Evolutionary conservation across 2,329 filamentous ascomycete species (phyloP).

Genomic region (Berkeleyomyces rouxiae): DNA sequence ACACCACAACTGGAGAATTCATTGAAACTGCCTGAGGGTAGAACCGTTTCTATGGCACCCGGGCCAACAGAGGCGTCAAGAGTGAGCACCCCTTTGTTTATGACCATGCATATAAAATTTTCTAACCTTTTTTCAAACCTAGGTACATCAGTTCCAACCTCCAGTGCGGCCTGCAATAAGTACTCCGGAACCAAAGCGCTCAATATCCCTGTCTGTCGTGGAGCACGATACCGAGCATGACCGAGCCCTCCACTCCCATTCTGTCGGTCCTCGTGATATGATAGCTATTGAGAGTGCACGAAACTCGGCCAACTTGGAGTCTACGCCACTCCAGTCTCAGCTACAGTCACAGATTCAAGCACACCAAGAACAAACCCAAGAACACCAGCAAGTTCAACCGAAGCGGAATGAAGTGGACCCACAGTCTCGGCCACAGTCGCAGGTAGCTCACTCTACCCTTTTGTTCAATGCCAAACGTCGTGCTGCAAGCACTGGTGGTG

Average conservation of each 20-base stretch:
- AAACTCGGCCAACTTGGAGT: conserved; percentile 34
- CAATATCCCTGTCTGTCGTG: conserved; percentile 41
- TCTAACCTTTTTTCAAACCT: not conserved
- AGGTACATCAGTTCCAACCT: not conserved
- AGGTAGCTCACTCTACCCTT: not conserved
- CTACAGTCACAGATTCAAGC: not conserved
- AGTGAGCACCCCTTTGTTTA: not conserved
- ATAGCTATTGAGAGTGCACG: conserved; percentile 36
- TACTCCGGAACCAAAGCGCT: conserved; percentile 31
- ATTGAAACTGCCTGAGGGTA: conserved; percentile 12
- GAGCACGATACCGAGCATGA: conserved; percentile 47
- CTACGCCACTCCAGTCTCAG: not conserved
- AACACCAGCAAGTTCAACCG: not conserved
- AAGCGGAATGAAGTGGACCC: not conserved
- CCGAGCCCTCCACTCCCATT: conserved; percentile 43
- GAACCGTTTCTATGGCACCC: not conserved
- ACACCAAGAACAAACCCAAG: conserved; percentile 11
- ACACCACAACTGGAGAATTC: conserved; percentile 18
- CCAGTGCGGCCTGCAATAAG: not conserved
- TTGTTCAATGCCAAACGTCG: conserved; percentile 5
- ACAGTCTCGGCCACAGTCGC: not conserved
- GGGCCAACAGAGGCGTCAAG: not conserved
- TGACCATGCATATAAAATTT: not conserved
- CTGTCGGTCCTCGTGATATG: conserved; percentile 38
- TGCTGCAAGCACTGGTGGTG: conserved; percentile 8